phyloP scores from a whole-genome alignment of 129 eudicot species.

The Artemisia argyi region DNA sequence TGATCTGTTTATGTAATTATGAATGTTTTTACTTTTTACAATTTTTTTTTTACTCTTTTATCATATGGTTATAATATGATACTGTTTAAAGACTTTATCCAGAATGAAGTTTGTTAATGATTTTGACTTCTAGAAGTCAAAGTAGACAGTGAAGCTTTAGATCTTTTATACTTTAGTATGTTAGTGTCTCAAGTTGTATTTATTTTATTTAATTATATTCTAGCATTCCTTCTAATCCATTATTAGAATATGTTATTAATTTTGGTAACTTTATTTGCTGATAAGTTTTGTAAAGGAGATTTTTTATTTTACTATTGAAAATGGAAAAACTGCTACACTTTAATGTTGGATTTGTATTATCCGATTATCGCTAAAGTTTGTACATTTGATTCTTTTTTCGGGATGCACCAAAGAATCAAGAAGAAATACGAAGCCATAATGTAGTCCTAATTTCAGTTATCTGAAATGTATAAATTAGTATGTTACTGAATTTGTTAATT shows the following conservation, averaged over 20 bases:
- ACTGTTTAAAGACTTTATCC: conserved; percentile 5
- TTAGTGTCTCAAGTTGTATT: neutral
- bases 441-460: neutral
- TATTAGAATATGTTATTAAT: conserved; percentile 8
- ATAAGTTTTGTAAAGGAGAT: neutral
- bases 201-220: neutral
- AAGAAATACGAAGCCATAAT: neutral
- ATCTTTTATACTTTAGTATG: neutral
- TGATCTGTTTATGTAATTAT: conserved; percentile 14
- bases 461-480: neutral
- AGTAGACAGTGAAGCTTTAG: neutral
- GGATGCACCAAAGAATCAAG: neutral
- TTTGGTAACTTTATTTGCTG: neutral
- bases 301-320: neutral
- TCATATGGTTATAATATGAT: neutral
- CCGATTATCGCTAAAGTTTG: neutral
- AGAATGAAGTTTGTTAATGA: neutral
- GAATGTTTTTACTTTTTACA: conserved; percentile 14
- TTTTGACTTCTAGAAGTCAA: conserved; percentile 28
- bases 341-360: neutral
- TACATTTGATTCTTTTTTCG: neutral
- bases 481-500: conserved; percentile 23
- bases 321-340: neutral
- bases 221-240: neutral
- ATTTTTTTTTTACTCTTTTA: too few relatives aligned